Evolutionary conservation across 2,329 filamentous ascomycete species (phyloP).

Genomic region (Aspergillus hortae): DNA sequence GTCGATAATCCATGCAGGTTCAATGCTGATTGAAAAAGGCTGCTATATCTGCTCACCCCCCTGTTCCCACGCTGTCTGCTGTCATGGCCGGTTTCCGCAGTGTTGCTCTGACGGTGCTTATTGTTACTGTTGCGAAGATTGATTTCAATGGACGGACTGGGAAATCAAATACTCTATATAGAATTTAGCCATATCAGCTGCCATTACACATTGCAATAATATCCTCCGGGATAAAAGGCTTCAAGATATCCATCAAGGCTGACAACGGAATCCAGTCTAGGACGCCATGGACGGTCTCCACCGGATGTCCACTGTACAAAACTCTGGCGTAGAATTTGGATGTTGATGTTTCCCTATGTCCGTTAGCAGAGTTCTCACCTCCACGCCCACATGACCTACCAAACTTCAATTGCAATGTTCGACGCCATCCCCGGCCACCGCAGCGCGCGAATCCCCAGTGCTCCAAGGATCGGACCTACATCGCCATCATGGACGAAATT

Average conservation of each 20-base stretch:
- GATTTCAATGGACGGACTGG: not conserved
- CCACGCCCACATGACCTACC: constrained; percentile 19
- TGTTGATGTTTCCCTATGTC: constrained; percentile 17
- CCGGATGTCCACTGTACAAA: constrained; percentile 28
- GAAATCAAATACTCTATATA: not conserved
- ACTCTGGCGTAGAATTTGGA: constrained; percentile 23
- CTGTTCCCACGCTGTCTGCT: constrained; percentile 11
- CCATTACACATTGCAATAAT: constrained; percentile 23
- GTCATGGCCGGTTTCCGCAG: constrained; percentile 10
- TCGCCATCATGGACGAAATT: constrained; percentile 39
- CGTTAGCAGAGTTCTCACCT: not conserved
- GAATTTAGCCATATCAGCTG: not conserved
- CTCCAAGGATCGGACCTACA: constrained; percentile 33
- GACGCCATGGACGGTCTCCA: constrained; percentile 27
- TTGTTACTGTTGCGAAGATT: constrained; percentile 13
- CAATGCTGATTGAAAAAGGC: not conserved
- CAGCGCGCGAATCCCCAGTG: constrained; percentile 32
- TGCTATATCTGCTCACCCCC: constrained; percentile 11
- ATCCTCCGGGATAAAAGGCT: constrained; percentile 23
- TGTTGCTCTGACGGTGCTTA: constrained; percentile 11
- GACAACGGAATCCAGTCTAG: constrained; percentile 29
- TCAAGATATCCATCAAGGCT: constrained; percentile 23
- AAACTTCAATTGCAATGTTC: constrained; percentile 39
- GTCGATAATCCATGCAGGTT: too few relatives aligned
- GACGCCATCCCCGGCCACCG: constrained; percentile 41